phyloP scores from a whole-genome alignment of 2,329 filamentous ascomycete species.

The Curvularia verruculosa region DNA sequence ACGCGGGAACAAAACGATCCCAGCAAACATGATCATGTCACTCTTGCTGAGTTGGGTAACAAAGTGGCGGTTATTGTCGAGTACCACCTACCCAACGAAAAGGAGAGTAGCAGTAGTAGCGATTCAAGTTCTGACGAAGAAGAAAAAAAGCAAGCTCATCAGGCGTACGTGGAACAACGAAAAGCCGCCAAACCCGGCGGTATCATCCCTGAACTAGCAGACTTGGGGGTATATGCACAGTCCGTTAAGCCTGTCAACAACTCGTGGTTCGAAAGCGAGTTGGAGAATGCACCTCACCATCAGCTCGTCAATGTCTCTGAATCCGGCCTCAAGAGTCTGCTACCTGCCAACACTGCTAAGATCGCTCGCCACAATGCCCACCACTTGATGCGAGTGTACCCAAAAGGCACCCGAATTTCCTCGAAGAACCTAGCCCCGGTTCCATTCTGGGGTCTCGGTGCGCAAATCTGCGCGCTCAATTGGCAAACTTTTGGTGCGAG shows the following conservation, averaged over 20 bases:
- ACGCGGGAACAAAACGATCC: conserved; percentile 60
- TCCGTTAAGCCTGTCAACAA: conserved; percentile 71
- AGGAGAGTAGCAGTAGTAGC: conserved; percentile 48
- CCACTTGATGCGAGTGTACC: conserved; percentile 73
- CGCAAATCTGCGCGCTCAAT: conserved; percentile 73
- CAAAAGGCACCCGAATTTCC: conserved; percentile 71
- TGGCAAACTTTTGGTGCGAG: conserved; percentile 71
- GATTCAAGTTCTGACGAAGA: conserved; percentile 47
- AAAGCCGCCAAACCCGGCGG: conserved; percentile 54
- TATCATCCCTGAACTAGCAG: conserved; percentile 69
- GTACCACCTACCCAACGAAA: conserved; percentile 65
- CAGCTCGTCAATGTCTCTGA: conserved; percentile 74
- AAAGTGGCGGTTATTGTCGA: conserved; percentile 73
- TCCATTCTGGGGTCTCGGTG: conserved; percentile 69
- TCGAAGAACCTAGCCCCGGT: conserved; percentile 68
- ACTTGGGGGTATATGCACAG: conserved; percentile 71
- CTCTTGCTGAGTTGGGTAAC: conserved; percentile 63
- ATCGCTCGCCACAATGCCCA: conserved; percentile 67
- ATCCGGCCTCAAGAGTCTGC: conserved; percentile 60
- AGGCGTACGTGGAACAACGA: conserved; percentile 61
- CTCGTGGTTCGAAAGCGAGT: conserved; percentile 65
- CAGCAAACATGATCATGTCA: conserved; percentile 58
- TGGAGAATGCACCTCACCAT: conserved; percentile 62
- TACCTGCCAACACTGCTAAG: conserved; percentile 55
- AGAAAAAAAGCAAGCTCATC: conserved; percentile 57